Percentiles rank a stretch among this genome's conserved stretches.
These are phyloP conservation scores for Medicago lupulina DNA, from an alignment of 306 rosid genomes.

Conservation along the genomic window DNA sequence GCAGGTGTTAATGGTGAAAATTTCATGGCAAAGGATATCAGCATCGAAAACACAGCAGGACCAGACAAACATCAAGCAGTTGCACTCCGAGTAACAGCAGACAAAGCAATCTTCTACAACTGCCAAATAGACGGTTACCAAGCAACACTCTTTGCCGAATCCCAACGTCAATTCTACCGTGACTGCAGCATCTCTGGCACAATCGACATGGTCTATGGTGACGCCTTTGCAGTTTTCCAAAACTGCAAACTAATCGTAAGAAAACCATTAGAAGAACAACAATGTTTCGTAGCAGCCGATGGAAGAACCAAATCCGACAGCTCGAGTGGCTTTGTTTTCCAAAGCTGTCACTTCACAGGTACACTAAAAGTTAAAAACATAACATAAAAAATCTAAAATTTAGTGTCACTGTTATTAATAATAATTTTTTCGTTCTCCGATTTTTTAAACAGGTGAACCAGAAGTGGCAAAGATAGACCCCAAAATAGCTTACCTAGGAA, in stretches of 20 bases:
- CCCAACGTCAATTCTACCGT: slow-evolving; percentile 59
- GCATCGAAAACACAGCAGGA: slow-evolving; percentile 71
- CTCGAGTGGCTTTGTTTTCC: slow-evolving; percentile 55
- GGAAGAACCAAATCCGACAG: slow-evolving; percentile 51
- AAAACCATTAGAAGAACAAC: slow-evolving; percentile 51
- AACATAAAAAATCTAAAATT: no score
- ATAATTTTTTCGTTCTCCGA: not conserved
- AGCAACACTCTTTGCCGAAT: slow-evolving; percentile 55
- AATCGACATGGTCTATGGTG: slow-evolving; percentile 59
- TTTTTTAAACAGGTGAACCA: slow-evolving; percentile 38
- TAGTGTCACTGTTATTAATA: not conserved
- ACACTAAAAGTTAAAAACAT: not conserved
- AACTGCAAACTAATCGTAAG: slow-evolving; percentile 62
- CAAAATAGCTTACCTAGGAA: slow-evolving; percentile 55
- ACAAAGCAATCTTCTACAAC: slow-evolving; percentile 49
- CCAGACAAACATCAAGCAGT: slow-evolving; percentile 51
- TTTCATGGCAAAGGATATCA: slow-evolving; percentile 67
- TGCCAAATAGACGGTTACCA: slow-evolving; percentile 57
- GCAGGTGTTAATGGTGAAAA: slow-evolving; percentile 60
- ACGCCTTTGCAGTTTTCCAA: slow-evolving; percentile 51
- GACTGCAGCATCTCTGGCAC: slow-evolving; percentile 58
- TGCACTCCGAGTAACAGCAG: slow-evolving; percentile 56
- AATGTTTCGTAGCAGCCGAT: slow-evolving; percentile 64
- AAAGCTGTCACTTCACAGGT: slow-evolving; percentile 57
- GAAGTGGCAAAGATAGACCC: not conserved